A percentile compares a stretch with the other conserved stretches of the same genome.
These are phyloP conservation scores for Candida tunisiensis DNA, from an alignment of 1,139 yeast species.

Conservation along the genomic window DNA sequence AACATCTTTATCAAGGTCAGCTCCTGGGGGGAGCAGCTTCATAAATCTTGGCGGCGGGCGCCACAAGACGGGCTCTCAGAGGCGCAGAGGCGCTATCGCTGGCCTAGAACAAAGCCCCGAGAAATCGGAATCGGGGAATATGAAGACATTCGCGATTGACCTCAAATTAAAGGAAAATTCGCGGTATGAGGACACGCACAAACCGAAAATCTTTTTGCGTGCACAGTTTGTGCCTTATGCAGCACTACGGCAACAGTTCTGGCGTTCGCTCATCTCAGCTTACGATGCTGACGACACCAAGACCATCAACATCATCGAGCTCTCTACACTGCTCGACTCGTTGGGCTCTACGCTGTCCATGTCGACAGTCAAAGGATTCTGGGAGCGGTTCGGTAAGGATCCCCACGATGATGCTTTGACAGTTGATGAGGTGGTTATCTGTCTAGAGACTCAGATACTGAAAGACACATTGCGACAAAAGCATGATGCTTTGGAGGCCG, in stretches of 20 bases:
- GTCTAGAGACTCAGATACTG: conserved; percentile 26
- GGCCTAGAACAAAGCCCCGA: no score
- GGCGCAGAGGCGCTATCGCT: no score
- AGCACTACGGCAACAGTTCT: conserved; percentile 47
- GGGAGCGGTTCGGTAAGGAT: conserved; percentile 25
- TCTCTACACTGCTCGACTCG: conserved; percentile 41
- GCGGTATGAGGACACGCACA: neutral
- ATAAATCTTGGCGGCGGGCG: no score
- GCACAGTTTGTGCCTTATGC: conserved; percentile 57
- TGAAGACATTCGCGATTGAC: no score
- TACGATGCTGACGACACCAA: conserved; percentile 30
- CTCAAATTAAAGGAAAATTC: no score
- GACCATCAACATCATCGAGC: conserved; percentile 35
- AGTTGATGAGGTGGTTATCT: conserved; percentile 39
- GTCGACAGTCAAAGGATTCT: conserved; percentile 29
- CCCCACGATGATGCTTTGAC: conserved; percentile 38
- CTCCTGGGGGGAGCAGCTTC: no score
- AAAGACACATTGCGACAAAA: conserved; percentile 6
- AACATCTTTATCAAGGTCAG: no score
- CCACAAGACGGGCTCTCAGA: no score
- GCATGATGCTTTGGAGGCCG: no score
- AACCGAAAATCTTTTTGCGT: conserved; percentile 40
- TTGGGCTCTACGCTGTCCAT: conserved; percentile 43
- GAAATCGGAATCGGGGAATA: no score
- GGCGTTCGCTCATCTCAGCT: conserved; percentile 46